Evolutionary conservation across 129 eudicot genomes (phyloP), one percentile per base, ranked within the genome.

Genomic region (Dittrichia graveolens): DNA sequence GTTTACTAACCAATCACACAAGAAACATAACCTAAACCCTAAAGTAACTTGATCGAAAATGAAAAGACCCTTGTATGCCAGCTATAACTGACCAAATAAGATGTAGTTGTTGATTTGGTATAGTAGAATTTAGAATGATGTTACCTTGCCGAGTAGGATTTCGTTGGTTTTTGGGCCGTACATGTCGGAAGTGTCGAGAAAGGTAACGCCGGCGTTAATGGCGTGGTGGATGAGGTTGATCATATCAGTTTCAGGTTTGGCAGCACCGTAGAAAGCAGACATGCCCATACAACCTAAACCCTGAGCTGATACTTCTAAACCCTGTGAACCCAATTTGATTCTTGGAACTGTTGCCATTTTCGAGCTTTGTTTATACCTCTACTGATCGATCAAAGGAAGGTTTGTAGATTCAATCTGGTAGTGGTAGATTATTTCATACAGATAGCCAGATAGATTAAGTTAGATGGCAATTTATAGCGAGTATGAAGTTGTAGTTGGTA

Each of bases 131-230:
- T n/a, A n/a, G n/a, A n/a, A 61, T 11, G 53, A 35, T 34, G 37
- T 4, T 56, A 75, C 89, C 82, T 85, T 81, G 74, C 78, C 86
- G 43, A 85, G 65, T 24, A 85, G 84, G 63, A 78, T 65, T 39
- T 85, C 86, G 54, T 79, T 82, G 83, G 84, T 79, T 66, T 81
- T 42, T 58, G 90, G 87, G n/a, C 87, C 87, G 69, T 85, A 85
- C 10, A 75, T 3, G 16, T 85, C 80, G 64, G 86, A 85, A 75
- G 89, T 85, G 41, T 85, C 89, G 13, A 85, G 78, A 19, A 71
- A 62, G 46, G 84, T 85, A 45, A 85, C 61, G 75, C 89, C 86
- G 75, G 83, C 52, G 81, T 75, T 35, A 63, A 84, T 35, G 59
- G 83, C 88, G 48, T 84, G 78, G 70, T 69, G 85, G 47, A 84